Evolutionary conservation across 176 grass and related monocot genomes (phyloP), one percentile per base, ranked within the genome.

Genomic region (Dendrocalamus sinicus): DNA sequence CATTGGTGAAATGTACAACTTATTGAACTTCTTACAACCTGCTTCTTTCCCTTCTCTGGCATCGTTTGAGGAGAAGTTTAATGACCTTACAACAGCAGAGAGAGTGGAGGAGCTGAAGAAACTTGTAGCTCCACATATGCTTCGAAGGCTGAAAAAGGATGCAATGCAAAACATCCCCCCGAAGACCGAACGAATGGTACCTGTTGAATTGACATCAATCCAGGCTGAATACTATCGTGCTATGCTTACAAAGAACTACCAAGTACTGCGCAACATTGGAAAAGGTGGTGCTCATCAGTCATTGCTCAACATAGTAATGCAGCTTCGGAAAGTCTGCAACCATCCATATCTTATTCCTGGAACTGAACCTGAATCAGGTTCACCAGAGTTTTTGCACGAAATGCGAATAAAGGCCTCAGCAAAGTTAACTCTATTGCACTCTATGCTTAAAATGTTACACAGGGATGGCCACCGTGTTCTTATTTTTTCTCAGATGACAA

Each of bases 401-500:
- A 99, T 99, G 94, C 91, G 92, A 20, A 99, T 99, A 78, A 99
- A 99, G 87, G 96, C 96, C 74, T 99, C 96, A 69, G 96, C 96
- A 60, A 99, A 99, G 75, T 73, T 99, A 73, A 79, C 90, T 35
- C 80, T 99, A 43, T 84, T 99, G 80, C 96, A 99, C 87, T 89
- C 91, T 76, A 99, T 99, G 96, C 96, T 99, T 53, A 96, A 91
- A 88, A 82, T 88, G 67, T 96, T 99, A 81, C 81, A 89, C 48
- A 91, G 71, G 73, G 96, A 96, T 86, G 96, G 96, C 50, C 96
- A 99, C 20, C 93, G 96, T 68, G 92, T 99, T 55, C 91, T 99
- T 86, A 91, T 99, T 83, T 99, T 99, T 84, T 99, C 96, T 72
- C 96, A 99, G 88, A 99, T 99, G 96, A 99, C 96, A 65, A 99